These are phyloP conservation scores for Vicia villosa DNA, from an alignment of 306 rosid species.

Conservation along the genomic window DNA sequence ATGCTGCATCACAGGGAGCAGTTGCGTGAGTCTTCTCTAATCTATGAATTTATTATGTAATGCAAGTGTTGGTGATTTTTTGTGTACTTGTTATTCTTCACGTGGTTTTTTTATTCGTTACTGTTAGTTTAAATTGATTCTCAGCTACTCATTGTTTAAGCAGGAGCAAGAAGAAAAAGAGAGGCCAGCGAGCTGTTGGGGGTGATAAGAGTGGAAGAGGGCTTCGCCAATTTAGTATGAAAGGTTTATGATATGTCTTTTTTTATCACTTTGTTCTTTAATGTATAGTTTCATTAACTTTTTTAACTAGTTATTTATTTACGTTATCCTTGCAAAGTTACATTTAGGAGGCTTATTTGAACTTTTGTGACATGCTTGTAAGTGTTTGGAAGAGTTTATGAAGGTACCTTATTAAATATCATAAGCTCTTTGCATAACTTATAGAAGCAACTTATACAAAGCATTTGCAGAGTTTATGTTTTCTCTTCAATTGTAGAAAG, in stretches of 20 bases:
- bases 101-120: neutral
- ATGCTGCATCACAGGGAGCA: conserved; percentile 79
- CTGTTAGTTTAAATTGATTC: neutral
- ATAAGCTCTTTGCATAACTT: neutral
- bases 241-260: conserved; percentile 58
- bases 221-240: conserved; percentile 98
- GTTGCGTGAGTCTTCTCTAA: conserved; percentile 59
- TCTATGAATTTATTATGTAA: neutral
- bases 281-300: conserved; percentile 2
- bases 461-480: neutral
- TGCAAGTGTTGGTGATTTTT: neutral
- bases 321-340: conserved; percentile 2
- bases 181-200: conserved; percentile 92
- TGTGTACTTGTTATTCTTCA: neutral
- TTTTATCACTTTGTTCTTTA: conserved; percentile 1
- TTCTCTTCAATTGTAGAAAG: neutral
- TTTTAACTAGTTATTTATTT: conserved; percentile 4
- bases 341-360: neutral
- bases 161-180: conserved; percentile 90
- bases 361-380: neutral
- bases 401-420: neutral
- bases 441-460: neutral
- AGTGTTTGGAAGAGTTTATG: neutral
- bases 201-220: conserved; percentile 99
- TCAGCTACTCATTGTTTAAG: conserved; percentile 30